phyloP scores from a whole-genome alignment of 352 stramenopile species.

The Phytophthora meadii region DNA sequence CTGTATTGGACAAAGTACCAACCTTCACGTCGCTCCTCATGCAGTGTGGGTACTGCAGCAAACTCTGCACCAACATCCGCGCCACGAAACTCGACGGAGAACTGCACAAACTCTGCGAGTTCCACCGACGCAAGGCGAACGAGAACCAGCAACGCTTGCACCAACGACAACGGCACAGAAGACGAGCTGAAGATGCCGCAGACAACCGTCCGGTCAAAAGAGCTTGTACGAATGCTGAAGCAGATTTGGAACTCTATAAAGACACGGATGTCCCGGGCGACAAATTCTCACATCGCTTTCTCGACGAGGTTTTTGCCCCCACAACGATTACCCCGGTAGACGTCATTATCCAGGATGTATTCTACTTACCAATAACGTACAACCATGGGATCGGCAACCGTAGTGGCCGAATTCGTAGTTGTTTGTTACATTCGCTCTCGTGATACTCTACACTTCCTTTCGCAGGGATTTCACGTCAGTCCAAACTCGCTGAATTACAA shows the following conservation, averaged over 20 bases:
- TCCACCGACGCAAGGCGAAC: constrained; percentile 64
- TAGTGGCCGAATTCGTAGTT: not conserved
- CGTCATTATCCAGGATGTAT: not conserved
- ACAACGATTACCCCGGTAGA: not conserved
- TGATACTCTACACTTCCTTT: too few relatives aligned
- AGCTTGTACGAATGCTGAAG: not conserved
- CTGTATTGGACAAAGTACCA: constrained; percentile 19
- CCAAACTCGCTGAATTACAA: too few relatives aligned
- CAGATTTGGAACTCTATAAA: too few relatives aligned
- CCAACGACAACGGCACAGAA: constrained; percentile 27
- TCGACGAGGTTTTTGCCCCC: not conserved
- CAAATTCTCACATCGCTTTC: not conserved
- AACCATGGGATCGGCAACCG: not conserved
- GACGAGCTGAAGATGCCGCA: not conserved
- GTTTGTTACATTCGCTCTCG: not conserved
- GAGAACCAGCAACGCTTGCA: constrained; percentile 55
- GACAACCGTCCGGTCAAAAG: not conserved
- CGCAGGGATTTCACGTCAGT: too few relatives aligned
- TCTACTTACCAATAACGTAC: not conserved
- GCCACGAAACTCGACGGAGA: constrained; percentile 57
- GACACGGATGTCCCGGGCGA: not conserved
- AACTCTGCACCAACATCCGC: constrained; percentile 50
- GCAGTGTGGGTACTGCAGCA: constrained; percentile 52
- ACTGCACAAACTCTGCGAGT: constrained; percentile 63
- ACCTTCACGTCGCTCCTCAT: constrained; percentile 24